phyloP scores from a whole-genome alignment of 179 eudicot species.

The Beta lomatogona region DNA sequence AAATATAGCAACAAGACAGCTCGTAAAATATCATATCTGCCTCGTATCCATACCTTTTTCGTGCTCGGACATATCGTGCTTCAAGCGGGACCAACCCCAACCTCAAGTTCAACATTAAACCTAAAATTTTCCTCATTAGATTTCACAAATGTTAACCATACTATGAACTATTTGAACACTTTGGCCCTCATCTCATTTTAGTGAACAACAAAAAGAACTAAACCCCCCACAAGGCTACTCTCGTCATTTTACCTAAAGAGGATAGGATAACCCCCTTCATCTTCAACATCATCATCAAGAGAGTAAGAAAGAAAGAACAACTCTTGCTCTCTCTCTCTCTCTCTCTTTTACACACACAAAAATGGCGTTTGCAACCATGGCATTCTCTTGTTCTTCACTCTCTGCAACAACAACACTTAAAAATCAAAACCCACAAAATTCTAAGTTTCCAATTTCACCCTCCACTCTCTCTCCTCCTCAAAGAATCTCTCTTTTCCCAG shows the following conservation, averaged over 20 bases:
- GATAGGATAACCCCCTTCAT: conserved; percentile 31
- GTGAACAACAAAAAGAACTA: too few relatives aligned
- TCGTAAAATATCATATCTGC: too few relatives aligned
- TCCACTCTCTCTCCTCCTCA: conserved; percentile 37
- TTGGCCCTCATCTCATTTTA: background rate
- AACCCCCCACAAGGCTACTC: background rate
- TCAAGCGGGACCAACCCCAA: too few relatives aligned
- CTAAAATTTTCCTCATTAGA: too few relatives aligned
- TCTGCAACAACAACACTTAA: conserved; percentile 27
- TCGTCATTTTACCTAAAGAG: conserved; percentile 12
- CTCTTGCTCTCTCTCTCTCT: background rate
- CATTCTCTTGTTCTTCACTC: conserved; percentile 39
- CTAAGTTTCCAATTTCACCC: conserved; percentile 8
- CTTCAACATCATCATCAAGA: background rate
- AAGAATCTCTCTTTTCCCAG: conserved; percentile 31
- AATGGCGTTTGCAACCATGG: conserved; percentile 45
- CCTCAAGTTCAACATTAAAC: too few relatives aligned
- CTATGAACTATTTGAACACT: too few relatives aligned
- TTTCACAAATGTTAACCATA: too few relatives aligned
- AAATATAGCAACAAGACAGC: too few relatives aligned
- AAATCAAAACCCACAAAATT: conserved; percentile 36
- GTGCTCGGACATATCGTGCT: too few relatives aligned
- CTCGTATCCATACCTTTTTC: too few relatives aligned
- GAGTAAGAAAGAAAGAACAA: background rate
- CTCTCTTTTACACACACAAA: conserved; percentile 19